Percentiles rank a stretch among this genome's conserved stretches.
phyloP scores from a whole-genome alignment of 2,329 filamentous ascomycete genomes.

The Ophiocordyceps unilateralis region DNA sequence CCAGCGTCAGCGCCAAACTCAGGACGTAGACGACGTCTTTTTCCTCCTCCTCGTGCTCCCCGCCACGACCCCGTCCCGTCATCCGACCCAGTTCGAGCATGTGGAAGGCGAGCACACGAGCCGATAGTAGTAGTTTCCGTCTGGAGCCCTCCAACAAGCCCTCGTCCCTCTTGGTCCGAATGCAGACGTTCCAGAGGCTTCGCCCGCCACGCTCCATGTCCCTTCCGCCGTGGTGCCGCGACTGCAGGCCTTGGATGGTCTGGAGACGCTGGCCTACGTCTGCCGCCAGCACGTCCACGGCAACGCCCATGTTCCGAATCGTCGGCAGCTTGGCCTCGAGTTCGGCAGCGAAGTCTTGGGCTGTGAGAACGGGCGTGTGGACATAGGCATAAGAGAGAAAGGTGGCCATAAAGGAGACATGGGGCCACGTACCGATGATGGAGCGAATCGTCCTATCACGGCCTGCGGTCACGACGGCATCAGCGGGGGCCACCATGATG shows the following conservation, averaged over 20 bases:
- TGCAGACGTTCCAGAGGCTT: slow-evolving; percentile 50
- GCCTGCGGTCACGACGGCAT: slow-evolving; percentile 4
- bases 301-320: slow-evolving; percentile 14
- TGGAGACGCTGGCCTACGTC: slow-evolving; percentile 13
- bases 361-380: no score
- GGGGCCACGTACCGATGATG: slow-evolving; percentile 7
- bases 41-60: slow-evolving; percentile 8
- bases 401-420: not conserved
- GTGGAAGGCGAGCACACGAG: slow-evolving; percentile 44
- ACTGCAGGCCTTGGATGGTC: slow-evolving; percentile 5
- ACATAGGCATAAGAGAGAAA: not conserved
- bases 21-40: slow-evolving; percentile 38
- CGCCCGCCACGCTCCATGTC: slow-evolving; percentile 40
- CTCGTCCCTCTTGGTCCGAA: slow-evolving; percentile 23
- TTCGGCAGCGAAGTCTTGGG: slow-evolving; percentile 11
- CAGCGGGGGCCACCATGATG: slow-evolving; percentile 8
- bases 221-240: slow-evolving; percentile 2
- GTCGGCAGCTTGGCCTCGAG: slow-evolving; percentile 9
- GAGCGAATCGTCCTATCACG: slow-evolving; percentile 9
- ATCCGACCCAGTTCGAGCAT: slow-evolving; percentile 42
- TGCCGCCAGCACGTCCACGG: slow-evolving; percentile 21
- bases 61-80: slow-evolving; percentile 10
- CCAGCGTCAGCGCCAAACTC: slow-evolving; percentile 51
- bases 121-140: slow-evolving; percentile 17
- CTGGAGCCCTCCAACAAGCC: not conserved